Evolutionary conservation across 1,284 basidiomycete species (phyloP), one percentile per base, ranked within the genome.

Genomic region (Porogramme epimiltina): DNA sequence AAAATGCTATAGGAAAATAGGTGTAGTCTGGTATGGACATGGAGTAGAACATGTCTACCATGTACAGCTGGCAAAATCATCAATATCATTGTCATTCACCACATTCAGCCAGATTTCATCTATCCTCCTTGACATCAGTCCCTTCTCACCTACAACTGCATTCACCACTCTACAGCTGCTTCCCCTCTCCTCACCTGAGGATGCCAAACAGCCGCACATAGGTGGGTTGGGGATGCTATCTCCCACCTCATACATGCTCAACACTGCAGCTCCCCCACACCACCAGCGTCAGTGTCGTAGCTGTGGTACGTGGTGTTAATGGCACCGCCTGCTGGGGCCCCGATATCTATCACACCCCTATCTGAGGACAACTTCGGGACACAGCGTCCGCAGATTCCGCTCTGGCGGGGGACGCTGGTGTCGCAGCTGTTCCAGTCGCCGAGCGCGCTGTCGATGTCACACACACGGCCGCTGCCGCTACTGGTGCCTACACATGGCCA

Each of bases 351-450:
- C 58, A 54, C 56, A 39, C 54, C 66, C 45, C 48, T 60, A 46
- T 53, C 62, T 38, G 66, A 67, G 40, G 66, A 69, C 49, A 62
- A 65, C 44, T 67, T 56, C 56, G 66, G 63, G 45, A 69, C 64
- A 16, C 64, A 66, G 55, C 54, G 67, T 39, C 66, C 62, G 36
- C 66, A 66, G 49, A 58, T 60, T 31, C 56, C 57, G 42, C 51
- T 61, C 33, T 65, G 66, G 31, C 56, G 63, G 53, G 65, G 62
- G 49, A 58, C 65, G 24, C 72, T 79, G 15, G 81, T 73, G 67
- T 82, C 64, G 67, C 87, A 81, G 70, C 81, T 81, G 70, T 94
- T 80, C 82, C 91, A 78, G 70, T 93, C 79, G 59, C 89, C 78
- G 59, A 93, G 79, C 68, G 91, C 78, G 49, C 88, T 75, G 25